Percentiles rank a stretch among this genome's conserved stretches.
Conservation (phyloP, 2,329 filamentous ascomycete species). For the Ophiostoma australiae region DNA sequence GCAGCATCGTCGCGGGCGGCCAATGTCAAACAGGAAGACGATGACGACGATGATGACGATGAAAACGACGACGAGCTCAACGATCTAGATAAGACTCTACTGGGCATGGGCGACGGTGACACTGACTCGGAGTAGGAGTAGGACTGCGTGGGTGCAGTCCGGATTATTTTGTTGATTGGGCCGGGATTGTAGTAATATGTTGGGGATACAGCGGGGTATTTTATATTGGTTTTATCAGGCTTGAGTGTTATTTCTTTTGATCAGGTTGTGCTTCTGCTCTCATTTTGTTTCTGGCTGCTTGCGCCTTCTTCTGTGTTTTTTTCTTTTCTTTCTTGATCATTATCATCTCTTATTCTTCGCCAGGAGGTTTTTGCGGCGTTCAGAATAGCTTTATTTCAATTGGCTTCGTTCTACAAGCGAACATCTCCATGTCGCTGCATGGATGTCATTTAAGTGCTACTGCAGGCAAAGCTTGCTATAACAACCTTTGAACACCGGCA, state of each 20-base stretch:
- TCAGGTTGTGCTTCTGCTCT: background rate
- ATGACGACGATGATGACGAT: slow-evolving; percentile 31
- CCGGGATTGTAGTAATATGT: slow-evolving; percentile 1
- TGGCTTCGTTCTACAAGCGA: background rate
- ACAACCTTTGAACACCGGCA: too few species aligned
- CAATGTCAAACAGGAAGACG: slow-evolving; percentile 19
- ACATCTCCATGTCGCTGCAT: background rate
- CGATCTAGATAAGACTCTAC: slow-evolving; percentile 37
- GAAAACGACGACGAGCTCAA: slow-evolving; percentile 48
- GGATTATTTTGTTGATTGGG: background rate
- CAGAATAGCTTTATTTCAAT: background rate
- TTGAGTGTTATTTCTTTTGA: background rate
- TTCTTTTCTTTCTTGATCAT: too few species aligned
- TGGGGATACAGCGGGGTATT: background rate
- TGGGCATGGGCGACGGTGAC: slow-evolving; percentile 35
- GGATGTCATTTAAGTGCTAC: background rate
- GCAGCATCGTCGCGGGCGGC: background rate
- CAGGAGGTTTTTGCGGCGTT: background rate
- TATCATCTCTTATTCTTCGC: background rate
- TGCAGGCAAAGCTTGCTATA: too few species aligned
- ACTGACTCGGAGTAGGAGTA: slow-evolving; percentile 34
- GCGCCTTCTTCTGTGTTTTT: too few species aligned
- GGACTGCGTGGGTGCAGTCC: background rate
- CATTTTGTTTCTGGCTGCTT: background rate
- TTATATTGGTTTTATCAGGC: background rate